A percentile compares a stretch with the other conserved stretches of the same genome.
Evolutionary conservation across 495 filamentous ascomycete species (phyloP).

Genomic region (Talaromyces proteolyticus): DNA sequence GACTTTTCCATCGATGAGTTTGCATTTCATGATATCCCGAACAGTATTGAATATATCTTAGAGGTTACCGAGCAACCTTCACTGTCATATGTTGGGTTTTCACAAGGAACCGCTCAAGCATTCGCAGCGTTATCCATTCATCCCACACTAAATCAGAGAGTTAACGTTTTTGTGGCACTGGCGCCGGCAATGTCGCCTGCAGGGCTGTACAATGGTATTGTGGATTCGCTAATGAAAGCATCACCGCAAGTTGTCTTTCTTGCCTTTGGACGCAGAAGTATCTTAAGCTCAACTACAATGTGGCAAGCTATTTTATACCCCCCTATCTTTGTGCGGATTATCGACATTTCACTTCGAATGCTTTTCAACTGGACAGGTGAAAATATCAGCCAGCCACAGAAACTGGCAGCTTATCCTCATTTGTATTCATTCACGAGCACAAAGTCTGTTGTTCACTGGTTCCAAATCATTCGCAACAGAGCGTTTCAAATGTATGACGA

Average conservation of each 20-base stretch:
- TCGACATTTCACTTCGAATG: slow-evolving; percentile 73
- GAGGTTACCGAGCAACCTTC: slow-evolving; percentile 74
- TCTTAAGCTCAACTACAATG: slow-evolving; percentile 90
- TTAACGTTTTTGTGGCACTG: slow-evolving; percentile 96
- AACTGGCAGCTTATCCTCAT: slow-evolving; percentile 94
- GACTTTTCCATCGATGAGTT: slow-evolving; percentile 98
- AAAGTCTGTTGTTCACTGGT: slow-evolving; percentile 97
- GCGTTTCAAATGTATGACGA: slow-evolving; percentile 99
- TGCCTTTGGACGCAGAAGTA: slow-evolving; percentile 90
- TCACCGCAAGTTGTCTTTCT: slow-evolving; percentile 91
- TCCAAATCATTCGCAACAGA: slow-evolving; percentile 94
- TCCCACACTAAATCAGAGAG: slow-evolving; percentile 83
- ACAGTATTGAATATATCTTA: slow-evolving; percentile 88
- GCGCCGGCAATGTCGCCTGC: slow-evolving; percentile 95
- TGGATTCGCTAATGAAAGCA: slow-evolving; percentile 88
- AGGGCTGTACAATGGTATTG: slow-evolving; percentile 80
- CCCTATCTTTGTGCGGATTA: slow-evolving; percentile 83
- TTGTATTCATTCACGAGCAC: slow-evolving; percentile 94
- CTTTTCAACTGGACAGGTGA: slow-evolving; percentile 86
- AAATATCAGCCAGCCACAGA: slow-evolving; percentile 84
- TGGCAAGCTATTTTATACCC: slow-evolving; percentile 96
- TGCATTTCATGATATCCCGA: slow-evolving; percentile 93
- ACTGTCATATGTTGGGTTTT: slow-evolving; percentile 95
- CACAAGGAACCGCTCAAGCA: slow-evolving; percentile 92
- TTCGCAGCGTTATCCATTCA: slow-evolving; percentile 95